A percentile compares a stretch with the other conserved stretches of the same genome.
phyloP scores from a whole-genome alignment of 805 yeast genomes.

The Suhomyces tanzawaensis region DNA sequence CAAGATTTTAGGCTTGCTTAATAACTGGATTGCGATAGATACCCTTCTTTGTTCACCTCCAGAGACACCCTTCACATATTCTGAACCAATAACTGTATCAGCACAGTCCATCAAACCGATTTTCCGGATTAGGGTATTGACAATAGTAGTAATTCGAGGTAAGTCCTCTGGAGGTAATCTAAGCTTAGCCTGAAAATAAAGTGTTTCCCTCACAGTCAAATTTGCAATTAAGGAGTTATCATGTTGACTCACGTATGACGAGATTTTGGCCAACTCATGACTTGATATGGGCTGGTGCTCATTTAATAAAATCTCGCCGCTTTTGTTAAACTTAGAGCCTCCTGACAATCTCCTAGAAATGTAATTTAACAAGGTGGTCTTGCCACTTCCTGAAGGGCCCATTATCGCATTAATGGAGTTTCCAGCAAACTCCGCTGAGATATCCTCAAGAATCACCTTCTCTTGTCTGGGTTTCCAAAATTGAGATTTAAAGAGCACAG shows the following conservation, averaged over 20 bases:
- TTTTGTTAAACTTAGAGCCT: conserved; percentile 12
- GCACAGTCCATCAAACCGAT: conserved; percentile 27
- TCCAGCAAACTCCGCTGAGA: conserved; percentile 31
- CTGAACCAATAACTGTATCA: conserved; percentile 24
- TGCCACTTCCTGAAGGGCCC: conserved; percentile 49
- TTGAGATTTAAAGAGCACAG: neutral
- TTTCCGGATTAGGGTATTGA: conserved; percentile 17
- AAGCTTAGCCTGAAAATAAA: conserved; percentile 24
- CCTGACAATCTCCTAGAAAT: conserved; percentile 20
- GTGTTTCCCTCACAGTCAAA: conserved; percentile 26
- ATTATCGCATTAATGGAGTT: conserved; percentile 40
- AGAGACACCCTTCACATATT: conserved; percentile 22
- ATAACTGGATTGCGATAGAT: conserved; percentile 28
- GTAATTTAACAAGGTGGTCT: conserved; percentile 39
- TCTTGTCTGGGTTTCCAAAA: conserved; percentile 1
- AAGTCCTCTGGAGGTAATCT: conserved; percentile 21
- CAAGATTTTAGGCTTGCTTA: conserved; percentile 22
- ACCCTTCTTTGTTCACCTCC: conserved; percentile 30
- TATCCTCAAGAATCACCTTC: conserved; percentile 21
- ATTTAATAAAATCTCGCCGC: conserved; percentile 16
- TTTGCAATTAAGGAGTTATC: conserved; percentile 22
- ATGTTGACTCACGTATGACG: conserved; percentile 25
- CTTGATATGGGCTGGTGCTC: conserved; percentile 14
- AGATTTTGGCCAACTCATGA: conserved; percentile 15
- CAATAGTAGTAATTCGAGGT: conserved; percentile 14